These are phyloP conservation scores for Leccinum subatratum DNA, from an alignment of 1,284 basidiomycete species.

Conservation along the genomic window DNA sequence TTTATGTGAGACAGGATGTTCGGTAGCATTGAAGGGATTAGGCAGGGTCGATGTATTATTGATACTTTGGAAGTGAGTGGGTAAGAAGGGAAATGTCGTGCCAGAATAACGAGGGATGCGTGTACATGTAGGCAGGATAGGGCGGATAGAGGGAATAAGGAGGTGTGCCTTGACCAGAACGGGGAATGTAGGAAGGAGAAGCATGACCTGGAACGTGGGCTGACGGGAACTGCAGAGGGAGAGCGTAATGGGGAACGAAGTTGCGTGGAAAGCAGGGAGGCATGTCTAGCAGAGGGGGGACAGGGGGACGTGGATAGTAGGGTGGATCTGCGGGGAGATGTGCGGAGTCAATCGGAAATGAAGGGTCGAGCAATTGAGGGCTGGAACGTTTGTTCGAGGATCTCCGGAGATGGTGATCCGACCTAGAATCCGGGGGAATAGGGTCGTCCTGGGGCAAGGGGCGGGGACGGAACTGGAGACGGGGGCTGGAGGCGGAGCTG, in stretches of 20 bases:
- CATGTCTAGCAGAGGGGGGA: conserved; percentile 26
- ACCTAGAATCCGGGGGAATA: conserved; percentile 23
- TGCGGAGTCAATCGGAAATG: conserved; percentile 18
- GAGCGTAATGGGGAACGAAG: conserved; percentile 23
- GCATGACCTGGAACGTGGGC: conserved; percentile 25
- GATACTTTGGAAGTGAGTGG: conserved; percentile 21
- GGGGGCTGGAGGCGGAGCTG: conserved; percentile 43
- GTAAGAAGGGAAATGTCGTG: conserved; percentile 15
- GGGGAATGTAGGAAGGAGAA: conserved; percentile 28
- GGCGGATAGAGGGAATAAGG: conserved; percentile 33
- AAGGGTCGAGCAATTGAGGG: conserved; percentile 20
- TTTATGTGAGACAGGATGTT: conserved; percentile 13
- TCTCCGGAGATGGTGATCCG: conserved; percentile 19
- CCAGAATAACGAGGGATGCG: conserved; percentile 26
- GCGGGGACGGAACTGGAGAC: conserved; percentile 33
- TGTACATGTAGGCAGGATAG: conserved; percentile 33
- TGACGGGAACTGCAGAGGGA: conserved; percentile 24
- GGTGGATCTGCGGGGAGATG: conserved; percentile 17
- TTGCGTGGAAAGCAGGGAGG: conserved; percentile 19
- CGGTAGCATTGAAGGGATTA: conserved; percentile 15
- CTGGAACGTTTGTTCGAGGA: conserved; percentile 20
- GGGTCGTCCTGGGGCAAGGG: conserved; percentile 27
- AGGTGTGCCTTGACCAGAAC: conserved; percentile 30
- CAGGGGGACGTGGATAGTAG: conserved; percentile 16
- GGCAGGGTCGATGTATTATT: conserved; percentile 14